Conservation (phyloP, 495 filamentous ascomycete genomes). For the Lophiotrema nucula region DNA sequence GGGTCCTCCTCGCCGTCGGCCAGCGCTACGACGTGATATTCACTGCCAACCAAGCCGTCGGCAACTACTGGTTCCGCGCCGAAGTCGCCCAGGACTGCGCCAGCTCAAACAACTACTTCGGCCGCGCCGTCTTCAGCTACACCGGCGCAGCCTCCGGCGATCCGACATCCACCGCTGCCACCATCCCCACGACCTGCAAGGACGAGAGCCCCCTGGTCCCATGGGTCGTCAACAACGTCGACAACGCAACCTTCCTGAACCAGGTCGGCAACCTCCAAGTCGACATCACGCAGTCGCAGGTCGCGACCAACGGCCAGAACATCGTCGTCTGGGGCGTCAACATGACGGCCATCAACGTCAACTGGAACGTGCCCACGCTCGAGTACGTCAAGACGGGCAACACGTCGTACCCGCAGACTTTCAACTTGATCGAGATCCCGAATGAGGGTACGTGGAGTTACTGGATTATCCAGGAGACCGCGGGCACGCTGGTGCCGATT, state of each 20-base stretch:
- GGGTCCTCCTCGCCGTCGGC: slow-evolving; percentile 26
- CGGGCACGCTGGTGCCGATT: slow-evolving; percentile 32
- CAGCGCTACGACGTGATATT: slow-evolving; percentile 46
- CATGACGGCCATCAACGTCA: slow-evolving; percentile 38
- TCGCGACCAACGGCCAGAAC: slow-evolving; percentile 39
- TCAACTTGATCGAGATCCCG: slow-evolving; percentile 42
- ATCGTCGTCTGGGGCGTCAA: slow-evolving; percentile 44
- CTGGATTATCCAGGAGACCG: slow-evolving; percentile 44
- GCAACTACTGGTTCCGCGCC: slow-evolving; percentile 44
- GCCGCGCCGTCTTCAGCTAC: slow-evolving; percentile 30
- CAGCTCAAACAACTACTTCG: slow-evolving; percentile 27
- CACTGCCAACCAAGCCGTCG: slow-evolving; percentile 39
- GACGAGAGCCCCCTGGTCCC: slow-evolving; percentile 30
- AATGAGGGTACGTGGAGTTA: slow-evolving; percentile 40
- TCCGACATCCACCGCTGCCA: slow-evolving; percentile 13
- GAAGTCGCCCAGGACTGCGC: slow-evolving; percentile 31
- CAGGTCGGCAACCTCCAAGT: slow-evolving; percentile 37
- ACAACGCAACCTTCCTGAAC: slow-evolving; percentile 18
- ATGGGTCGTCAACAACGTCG: slow-evolving; percentile 36
- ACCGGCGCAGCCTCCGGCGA: not conserved
- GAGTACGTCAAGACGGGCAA: slow-evolving; percentile 39
- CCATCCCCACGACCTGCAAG: slow-evolving; percentile 19
- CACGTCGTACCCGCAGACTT: slow-evolving; percentile 34
- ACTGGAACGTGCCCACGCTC: slow-evolving; percentile 43
- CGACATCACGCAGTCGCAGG: slow-evolving; percentile 22